Evolutionary conservation across 2,329 filamentous ascomycete species (phyloP).

Genomic region (Mycosphaerelloides madeirae): DNA sequence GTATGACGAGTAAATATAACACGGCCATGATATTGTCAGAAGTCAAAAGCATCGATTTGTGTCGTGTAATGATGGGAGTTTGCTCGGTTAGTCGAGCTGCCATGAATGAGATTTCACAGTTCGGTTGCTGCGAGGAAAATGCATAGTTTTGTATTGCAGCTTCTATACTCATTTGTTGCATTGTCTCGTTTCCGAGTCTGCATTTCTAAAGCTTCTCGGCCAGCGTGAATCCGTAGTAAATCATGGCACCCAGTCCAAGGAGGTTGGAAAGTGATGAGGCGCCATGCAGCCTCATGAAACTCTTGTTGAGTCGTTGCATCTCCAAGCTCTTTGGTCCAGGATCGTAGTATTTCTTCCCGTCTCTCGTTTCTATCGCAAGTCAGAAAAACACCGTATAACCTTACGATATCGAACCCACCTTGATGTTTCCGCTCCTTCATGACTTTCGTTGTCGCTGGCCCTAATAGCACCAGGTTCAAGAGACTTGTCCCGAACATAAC

Average conservation of each 20-base stretch:
- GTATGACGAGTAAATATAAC: constrained; percentile 33
- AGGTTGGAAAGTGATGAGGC: constrained; percentile 77
- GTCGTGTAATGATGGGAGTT: no score
- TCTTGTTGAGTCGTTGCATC: constrained; percentile 75
- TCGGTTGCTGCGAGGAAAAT: no score
- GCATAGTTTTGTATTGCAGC: no score
- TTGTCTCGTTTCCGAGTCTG: no score
- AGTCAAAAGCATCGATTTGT: no score
- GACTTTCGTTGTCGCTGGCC: constrained; percentile 68
- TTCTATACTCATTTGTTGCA: no score
- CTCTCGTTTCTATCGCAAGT: constrained; percentile 62
- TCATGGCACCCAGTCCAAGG: constrained; percentile 60
- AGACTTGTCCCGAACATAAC: constrained; percentile 67
- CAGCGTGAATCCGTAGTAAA: constrained; percentile 75
- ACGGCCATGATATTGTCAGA: no score
- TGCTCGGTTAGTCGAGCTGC: no score
- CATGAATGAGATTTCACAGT: no score
- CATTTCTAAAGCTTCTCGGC: constrained; percentile 51
- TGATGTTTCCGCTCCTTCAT: constrained; percentile 76
- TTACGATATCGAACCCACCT: constrained; percentile 48
- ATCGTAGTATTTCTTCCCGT: constrained; percentile 84
- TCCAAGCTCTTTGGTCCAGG: constrained; percentile 72
- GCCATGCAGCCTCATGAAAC: constrained; percentile 75
- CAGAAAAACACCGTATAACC: constrained; percentile 2
- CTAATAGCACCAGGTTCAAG: constrained; percentile 64